phyloP scores from a whole-genome alignment of 345 rosid genomes.

The Eucalyptus camaldulensis region DNA sequence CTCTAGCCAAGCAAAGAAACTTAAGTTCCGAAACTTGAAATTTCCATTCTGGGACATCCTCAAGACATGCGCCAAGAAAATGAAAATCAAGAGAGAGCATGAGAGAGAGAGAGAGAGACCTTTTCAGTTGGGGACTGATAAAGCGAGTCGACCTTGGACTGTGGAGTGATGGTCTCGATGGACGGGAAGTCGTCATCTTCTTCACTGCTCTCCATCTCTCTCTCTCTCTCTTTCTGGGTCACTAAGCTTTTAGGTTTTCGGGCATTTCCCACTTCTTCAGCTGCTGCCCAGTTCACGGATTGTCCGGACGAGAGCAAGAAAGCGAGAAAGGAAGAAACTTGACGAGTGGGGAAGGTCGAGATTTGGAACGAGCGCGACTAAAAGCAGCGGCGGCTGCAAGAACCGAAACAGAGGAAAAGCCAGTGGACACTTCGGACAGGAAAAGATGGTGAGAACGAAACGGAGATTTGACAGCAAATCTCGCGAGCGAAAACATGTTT shows the following conservation, averaged over 20 bases:
- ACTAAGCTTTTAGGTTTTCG: background rate
- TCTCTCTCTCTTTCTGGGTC: background rate
- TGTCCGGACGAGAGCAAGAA: background rate
- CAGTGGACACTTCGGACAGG: background rate
- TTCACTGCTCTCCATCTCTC: constrained; percentile 81
- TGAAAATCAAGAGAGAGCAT: background rate
- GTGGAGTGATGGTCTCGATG: constrained; percentile 72
- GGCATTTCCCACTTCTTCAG: background rate
- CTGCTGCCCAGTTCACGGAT: background rate
- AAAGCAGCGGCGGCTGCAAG: background rate
- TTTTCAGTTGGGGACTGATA: constrained; percentile 84
- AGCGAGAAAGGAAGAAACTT: background rate
- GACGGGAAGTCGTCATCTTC: constrained; percentile 96
- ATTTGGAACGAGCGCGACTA: background rate
- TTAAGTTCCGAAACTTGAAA: background rate
- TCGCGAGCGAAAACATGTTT: background rate
- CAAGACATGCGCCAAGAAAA: background rate
- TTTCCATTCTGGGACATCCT: background rate
- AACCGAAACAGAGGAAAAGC: background rate
- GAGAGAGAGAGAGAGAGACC: constrained; percentile 10
- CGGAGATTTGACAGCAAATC: background rate
- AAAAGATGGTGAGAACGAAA: background rate
- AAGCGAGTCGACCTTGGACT: constrained; percentile 75
- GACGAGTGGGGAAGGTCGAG: background rate
- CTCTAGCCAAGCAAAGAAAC: background rate